Evolutionary conservation across 148 eudicot genomes (phyloP).

Genomic region (Cornus florida): DNA sequence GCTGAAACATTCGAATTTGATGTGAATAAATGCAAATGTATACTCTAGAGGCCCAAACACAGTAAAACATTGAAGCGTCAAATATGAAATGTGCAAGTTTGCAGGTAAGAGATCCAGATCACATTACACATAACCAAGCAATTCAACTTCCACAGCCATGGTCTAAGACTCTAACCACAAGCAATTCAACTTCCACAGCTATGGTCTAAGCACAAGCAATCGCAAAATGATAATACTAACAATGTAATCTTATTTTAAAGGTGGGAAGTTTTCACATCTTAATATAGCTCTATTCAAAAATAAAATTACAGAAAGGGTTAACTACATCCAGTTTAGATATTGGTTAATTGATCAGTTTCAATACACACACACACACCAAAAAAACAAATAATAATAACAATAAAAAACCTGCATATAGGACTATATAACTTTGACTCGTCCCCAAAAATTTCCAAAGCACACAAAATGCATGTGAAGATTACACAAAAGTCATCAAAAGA

Average conservation of each 20-base stretch:
- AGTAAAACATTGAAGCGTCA: not conserved
- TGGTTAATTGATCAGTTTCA: not conserved
- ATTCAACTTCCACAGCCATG: not conserved
- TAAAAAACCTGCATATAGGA: too few species aligned
- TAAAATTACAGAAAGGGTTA: not conserved
- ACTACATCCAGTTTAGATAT: not conserved
- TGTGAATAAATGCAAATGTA: slow-evolving; percentile 1
- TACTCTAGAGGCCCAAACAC: not conserved
- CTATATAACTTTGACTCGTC: too few species aligned
- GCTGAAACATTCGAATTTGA: slow-evolving; percentile 43
- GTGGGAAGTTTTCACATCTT: not conserved
- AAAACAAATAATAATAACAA: too few species aligned
- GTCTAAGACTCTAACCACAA: not conserved
- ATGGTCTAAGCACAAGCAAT: not conserved
- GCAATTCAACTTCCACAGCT: not conserved
- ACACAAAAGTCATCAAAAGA: not conserved
- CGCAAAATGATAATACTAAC: not conserved
- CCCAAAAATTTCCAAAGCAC: not conserved
- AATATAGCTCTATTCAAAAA: too few species aligned
- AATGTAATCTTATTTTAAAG: too few species aligned
- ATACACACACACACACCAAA: not conserved
- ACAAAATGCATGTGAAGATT: not conserved
- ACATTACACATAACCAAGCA: not conserved
- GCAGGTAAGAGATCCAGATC: not conserved
- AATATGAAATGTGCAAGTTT: not conserved